Evolutionary conservation across 495 filamentous ascomycete species (phyloP).

Genomic region (Lindgomyces ingoldianus): DNA sequence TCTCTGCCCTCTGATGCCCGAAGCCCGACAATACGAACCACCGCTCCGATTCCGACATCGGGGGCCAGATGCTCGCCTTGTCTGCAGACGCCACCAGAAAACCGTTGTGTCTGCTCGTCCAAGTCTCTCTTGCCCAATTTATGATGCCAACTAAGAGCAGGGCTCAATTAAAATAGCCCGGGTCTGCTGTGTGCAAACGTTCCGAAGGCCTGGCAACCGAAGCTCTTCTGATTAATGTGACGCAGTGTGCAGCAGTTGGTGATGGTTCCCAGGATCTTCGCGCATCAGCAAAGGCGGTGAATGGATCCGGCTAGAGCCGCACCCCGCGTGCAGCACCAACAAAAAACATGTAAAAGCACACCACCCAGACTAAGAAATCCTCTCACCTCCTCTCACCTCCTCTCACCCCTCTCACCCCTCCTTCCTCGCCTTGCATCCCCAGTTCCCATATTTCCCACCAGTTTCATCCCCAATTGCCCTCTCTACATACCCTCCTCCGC

Average conservation of each 20-base stretch:
- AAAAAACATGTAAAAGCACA: slow-evolving; percentile 31
- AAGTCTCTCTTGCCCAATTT: too few species aligned
- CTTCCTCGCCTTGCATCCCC: slow-evolving; percentile 4
- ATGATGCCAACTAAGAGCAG: background rate
- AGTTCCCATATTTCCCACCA: background rate
- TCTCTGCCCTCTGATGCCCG: background rate
- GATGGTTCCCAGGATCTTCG: background rate
- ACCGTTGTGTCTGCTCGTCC: background rate
- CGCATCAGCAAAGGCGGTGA: slow-evolving; percentile 23
- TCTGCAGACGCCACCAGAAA: background rate
- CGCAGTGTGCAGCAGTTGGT: background rate
- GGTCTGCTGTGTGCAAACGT: background rate
- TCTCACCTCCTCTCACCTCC: slow-evolving; percentile 10
- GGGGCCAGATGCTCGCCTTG: background rate
- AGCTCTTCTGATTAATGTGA: background rate
- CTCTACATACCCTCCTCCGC: slow-evolving; percentile 7
- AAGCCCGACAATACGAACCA: background rate
- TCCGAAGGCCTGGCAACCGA: background rate
- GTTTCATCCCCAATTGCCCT: slow-evolving; percentile 8
- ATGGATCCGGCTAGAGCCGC: slow-evolving; percentile 11
- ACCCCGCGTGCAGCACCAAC: slow-evolving; percentile 20
- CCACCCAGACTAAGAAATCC: slow-evolving; percentile 21
- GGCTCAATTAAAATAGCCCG: background rate
- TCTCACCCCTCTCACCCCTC: slow-evolving; percentile 13
- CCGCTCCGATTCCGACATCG: background rate